Percentiles rank a stretch among this genome's conserved stretches.
Evolutionary conservation across 2,329 filamentous ascomycete species (phyloP).

Genomic region (Aspergillus sp.): DNA sequence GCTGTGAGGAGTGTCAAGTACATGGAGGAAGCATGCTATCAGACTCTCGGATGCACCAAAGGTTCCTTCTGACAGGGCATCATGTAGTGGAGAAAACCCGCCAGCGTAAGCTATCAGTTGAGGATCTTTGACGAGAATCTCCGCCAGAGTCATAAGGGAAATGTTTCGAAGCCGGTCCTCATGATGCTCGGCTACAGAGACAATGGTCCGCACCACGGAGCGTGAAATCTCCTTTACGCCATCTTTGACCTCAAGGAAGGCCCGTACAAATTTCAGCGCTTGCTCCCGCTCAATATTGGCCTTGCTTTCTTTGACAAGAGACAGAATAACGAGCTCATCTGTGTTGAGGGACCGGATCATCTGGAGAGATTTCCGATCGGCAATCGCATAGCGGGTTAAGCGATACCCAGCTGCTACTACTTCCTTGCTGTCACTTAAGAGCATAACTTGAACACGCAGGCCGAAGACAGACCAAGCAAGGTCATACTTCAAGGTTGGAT

Average conservation of each 20-base stretch:
- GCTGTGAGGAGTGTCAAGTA: constrained; percentile 79
- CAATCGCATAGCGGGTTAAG: constrained; percentile 90
- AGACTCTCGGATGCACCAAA: constrained; percentile 93
- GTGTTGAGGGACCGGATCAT: constrained; percentile 87
- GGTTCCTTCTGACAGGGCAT: constrained; percentile 83
- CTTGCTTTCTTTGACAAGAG: constrained; percentile 91
- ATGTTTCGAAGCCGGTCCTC: constrained; percentile 87
- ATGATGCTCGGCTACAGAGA: constrained; percentile 81
- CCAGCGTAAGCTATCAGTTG: constrained; percentile 77
- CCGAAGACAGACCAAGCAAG: constrained; percentile 95
- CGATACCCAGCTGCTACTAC: constrained; percentile 93
- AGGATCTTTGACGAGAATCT: constrained; percentile 86
- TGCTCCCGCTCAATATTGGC: constrained; percentile 97
- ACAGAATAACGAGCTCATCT: constrained; percentile 87
- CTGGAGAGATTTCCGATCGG: constrained; percentile 82
- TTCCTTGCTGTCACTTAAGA: constrained; percentile 91
- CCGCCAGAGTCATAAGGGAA: constrained; percentile 86
- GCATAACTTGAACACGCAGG: constrained; percentile 88
- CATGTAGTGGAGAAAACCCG: constrained; percentile 82
- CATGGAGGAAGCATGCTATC: constrained; percentile 80
- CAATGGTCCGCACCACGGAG: constrained; percentile 82
- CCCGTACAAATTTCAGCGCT: constrained; percentile 91
- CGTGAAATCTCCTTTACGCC: constrained; percentile 85
- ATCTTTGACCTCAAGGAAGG: constrained; percentile 93
- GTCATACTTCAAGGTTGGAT: constrained; percentile 94